Base-by-base conservation (phyloP, 805 yeast genomes). In the Saccharomyces kudriavzevii region DNA sequence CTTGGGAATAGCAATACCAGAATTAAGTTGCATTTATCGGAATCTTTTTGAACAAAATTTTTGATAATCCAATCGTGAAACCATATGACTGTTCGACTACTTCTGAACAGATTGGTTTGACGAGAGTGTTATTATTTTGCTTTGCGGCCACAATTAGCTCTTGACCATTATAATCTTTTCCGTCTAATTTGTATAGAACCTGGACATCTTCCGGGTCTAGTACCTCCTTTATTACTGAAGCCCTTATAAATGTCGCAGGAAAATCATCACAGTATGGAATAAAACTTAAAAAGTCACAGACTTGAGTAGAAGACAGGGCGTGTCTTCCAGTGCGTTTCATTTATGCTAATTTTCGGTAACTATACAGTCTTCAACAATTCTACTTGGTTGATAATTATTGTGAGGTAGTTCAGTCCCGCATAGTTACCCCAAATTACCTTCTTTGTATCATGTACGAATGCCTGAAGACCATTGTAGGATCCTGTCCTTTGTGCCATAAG, bases 321-420 rank as follows among this genome's bases (percentile, higher is more conserved):
- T 87, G 94, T 92, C n/a, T 71, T 1, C 95, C 95, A 86, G 87
- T 1, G 89, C 89, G 65, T 87, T 87, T 52, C 95, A 71, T 49
- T 76, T 25, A 86, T 87, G 30, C 75, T 73, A 4, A 86, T 80
- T 59, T 82, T 80, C 61, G 87, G 68, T 1, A 85, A 87, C 1
- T 89, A 87, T 45, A 87, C 70, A 2, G 82, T 66, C 53, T 77
- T 70, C 58, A 86, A 85, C 24, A 78, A 76, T 1, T 73, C 74
- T 49, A 76, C 75, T 22, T 82, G 84, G 61, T 80, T 77, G 75
- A 70, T 40, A 84, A 72, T 48, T 75, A 73, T 52, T 77, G 73
- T 8, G 90, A 87, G 71, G 57, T 86, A 75, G 51, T 87, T 87
- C 59, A 87, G 71, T 2, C 95, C 95, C 2, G 95, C 95, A 68